Evolutionary conservation across 2,329 filamentous ascomycete genomes (phyloP), one percentile per base, ranked within the genome.

Genomic region (Aspergillus quadricinctus): DNA sequence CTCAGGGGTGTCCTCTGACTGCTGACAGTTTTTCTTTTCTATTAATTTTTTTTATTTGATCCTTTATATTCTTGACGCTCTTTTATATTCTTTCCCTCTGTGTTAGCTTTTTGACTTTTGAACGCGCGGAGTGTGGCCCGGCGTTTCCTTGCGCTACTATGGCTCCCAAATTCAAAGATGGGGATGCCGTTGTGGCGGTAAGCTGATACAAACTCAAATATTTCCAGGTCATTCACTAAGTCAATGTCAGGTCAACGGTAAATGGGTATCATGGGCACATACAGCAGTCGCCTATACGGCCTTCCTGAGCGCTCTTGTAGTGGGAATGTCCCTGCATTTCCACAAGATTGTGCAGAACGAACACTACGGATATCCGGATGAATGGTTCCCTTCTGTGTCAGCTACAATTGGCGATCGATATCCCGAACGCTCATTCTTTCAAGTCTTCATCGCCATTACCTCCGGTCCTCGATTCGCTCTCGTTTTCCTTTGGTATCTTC

Each of bases 281-380:
- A 99, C 94, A 8, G 75, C 81, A 49, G 78, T 90, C 64, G 94
- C 92, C 57, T 97, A 96, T 74, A 58, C 72, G 41, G 92, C 93
- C 56, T 97, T 97, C 71, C 62, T 96, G 61, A 91, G 90, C 71
- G 93, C 93, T 57, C 80, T 97, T 63, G 73, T 93, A 55, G 86
- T 96, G 59, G 93, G 93, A 63, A 80, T 87, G 55, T 83, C 81
- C 54, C 82, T 99, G 50, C 94, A 99, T 77, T 97, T 94, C 78
- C 84, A 89, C 70, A 99, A 99, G 80, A 99, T 99, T 65, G 94
- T 99, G 55, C 82, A 97, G 76, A 99, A 99, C 76, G 92, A 99
- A 76, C 89, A 92, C 78, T 96, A 92, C 75, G 91, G 91, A 66
- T 96, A 95, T 71, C 92, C 92, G 1, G 81, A 96, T 64, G 92